These are phyloP conservation scores for Tephrocybe sp. DNA, from an alignment of 768 basidiomycete genomes.

Conservation along the genomic window DNA sequence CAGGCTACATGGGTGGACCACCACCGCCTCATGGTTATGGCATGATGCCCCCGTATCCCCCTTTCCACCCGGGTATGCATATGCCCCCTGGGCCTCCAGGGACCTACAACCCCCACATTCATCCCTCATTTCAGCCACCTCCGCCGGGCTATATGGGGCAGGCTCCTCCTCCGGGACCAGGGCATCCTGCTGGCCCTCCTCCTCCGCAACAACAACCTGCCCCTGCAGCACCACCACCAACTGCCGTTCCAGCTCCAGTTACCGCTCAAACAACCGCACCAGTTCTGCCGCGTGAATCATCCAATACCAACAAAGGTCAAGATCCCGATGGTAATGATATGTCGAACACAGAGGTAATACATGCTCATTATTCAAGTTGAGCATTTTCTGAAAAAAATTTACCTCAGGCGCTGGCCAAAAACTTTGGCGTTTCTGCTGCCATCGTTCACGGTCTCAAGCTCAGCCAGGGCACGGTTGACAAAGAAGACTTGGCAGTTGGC, in stretches of 20 bases:
- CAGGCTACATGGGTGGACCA: slow-evolving; percentile 36
- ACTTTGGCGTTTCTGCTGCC: slow-evolving; percentile 71
- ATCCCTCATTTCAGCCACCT: slow-evolving; percentile 57
- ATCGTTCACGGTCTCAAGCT: slow-evolving; percentile 68
- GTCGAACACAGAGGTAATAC: slow-evolving; percentile 59
- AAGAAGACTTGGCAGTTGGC: slow-evolving; percentile 76
- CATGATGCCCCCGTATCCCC: slow-evolving; percentile 35
- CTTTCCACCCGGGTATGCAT: slow-evolving; percentile 33
- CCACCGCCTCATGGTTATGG: slow-evolving; percentile 34
- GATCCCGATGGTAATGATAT: slow-evolving; percentile 81
- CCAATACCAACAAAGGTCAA: slow-evolving; percentile 58
- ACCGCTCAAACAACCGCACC: slow-evolving; percentile 15
- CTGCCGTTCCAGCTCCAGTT: slow-evolving; percentile 22
- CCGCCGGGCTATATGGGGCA: slow-evolving; percentile 25
- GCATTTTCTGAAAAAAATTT: not conserved
- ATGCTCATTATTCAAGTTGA: not conserved
- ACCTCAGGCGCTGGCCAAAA: slow-evolving; percentile 63
- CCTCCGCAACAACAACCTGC: slow-evolving; percentile 37
- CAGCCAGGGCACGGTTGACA: slow-evolving; percentile 44
- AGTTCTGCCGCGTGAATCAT: slow-evolving; percentile 19
- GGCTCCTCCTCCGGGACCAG: slow-evolving; percentile 26
- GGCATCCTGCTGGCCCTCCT: slow-evolving; percentile 25
- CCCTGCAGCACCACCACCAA: slow-evolving; percentile 20
- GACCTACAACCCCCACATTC: slow-evolving; percentile 55
- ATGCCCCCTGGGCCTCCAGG: slow-evolving; percentile 40